These are phyloP conservation scores for Myriosclerotinia curreyana DNA, from an alignment of 2,329 filamentous ascomycete species.

Conservation along the genomic window DNA sequence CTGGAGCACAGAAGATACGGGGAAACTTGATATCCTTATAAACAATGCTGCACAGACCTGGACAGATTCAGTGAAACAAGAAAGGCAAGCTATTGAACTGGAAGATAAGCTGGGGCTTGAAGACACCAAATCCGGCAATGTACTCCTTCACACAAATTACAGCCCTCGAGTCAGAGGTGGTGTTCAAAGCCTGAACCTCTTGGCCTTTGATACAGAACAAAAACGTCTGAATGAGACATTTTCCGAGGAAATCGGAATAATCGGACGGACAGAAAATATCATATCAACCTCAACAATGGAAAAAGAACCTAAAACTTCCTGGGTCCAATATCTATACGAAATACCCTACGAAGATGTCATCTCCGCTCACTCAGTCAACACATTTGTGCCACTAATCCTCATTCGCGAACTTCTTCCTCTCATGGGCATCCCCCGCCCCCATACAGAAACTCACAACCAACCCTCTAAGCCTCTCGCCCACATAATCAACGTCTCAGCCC, in stretches of 20 bases:
- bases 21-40: conserved; percentile 27
- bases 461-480: conserved; percentile 17
- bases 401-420: conserved; percentile 27
- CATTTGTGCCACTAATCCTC: conserved; percentile 28
- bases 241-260: background rate
- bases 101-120: conserved; percentile 13
- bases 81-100: conserved; percentile 21
- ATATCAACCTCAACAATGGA: background rate
- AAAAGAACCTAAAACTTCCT: conserved; percentile 23
- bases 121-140: background rate
- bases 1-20: background rate
- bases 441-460: no score
- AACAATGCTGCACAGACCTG: conserved; percentile 30
- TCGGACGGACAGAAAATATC: background rate
- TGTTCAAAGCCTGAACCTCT: background rate
- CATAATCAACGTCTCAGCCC: conserved; percentile 28
- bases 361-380: conserved; percentile 29
- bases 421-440: conserved; percentile 18
- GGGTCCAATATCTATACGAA: conserved; percentile 25
- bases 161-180: conserved; percentile 12
- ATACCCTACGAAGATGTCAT: conserved; percentile 30
- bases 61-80: conserved; percentile 25
- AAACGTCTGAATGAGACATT: background rate
- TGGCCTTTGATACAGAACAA: conserved; percentile 14
- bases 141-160: conserved; percentile 12